A percentile compares a stretch with the other conserved stretches of the same genome.
Conservation (phyloP, 208 protist species). For the Trypanosoma scelopori region DNA sequence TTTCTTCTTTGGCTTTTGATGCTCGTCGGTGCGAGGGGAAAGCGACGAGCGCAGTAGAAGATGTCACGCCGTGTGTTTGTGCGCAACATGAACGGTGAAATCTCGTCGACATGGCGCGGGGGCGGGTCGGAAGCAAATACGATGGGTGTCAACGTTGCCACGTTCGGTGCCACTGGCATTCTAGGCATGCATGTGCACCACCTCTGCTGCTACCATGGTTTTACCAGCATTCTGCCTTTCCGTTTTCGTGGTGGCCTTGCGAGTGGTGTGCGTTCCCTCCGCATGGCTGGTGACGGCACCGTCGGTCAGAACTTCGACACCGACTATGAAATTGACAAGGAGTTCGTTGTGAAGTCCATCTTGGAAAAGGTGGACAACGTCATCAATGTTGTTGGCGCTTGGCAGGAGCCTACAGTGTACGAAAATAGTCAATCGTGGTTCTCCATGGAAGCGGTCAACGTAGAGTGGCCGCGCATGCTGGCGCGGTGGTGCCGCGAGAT, state of each 20-base stretch:
- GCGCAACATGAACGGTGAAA: conserved; percentile 86
- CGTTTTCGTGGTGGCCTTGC: conserved; percentile 81
- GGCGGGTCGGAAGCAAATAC: conserved; percentile 73
- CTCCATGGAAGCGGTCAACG: conserved; percentile 90
- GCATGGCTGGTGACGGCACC: conserved; percentile 78
- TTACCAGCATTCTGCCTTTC: conserved; percentile 86
- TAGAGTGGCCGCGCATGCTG: conserved; percentile 90
- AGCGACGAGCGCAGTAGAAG: background rate
- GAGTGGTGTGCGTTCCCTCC: conserved; percentile 73
- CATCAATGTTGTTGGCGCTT: conserved; percentile 81
- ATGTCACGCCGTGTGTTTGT: conserved; percentile 89
- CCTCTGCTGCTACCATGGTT: conserved; percentile 76
- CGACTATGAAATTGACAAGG: conserved; percentile 91
- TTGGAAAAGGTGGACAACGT: conserved; percentile 88
- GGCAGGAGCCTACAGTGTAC: conserved; percentile 87
- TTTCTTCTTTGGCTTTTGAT: too few relatives aligned
- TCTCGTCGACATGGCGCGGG: conserved; percentile 81
- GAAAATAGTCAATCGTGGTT: conserved; percentile 92
- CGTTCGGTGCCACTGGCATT: conserved; percentile 84
- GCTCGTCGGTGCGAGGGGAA: background rate
- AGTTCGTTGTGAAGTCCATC: conserved; percentile 90
- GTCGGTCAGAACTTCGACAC: conserved; percentile 88
- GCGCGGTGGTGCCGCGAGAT: conserved; percentile 87
- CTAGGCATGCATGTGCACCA: conserved; percentile 77
- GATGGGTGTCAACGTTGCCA: conserved; percentile 84